Base-by-base conservation (phyloP, 2,329 filamentous ascomycete species). In the Aspergillus floridensis region DNA sequence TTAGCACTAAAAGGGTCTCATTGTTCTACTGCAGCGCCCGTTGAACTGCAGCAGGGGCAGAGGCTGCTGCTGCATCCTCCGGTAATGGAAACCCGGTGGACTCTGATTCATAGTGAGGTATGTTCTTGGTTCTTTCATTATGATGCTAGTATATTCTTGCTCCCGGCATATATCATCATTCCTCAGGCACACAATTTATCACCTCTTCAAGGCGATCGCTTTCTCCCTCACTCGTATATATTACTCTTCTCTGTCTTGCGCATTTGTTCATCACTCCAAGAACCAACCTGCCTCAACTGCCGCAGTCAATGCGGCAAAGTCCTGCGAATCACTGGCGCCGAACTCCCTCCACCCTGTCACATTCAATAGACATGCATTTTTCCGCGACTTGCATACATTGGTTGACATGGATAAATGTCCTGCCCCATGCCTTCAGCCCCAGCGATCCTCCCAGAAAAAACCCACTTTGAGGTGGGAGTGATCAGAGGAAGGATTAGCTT, bases 361-460 rank as follows among this genome's bases (percentile, higher is more conserved):
- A 19, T 47, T 29, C 48, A 26, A 31, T 44, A 32, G 26, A 55
- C 53, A 41, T 55, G 41, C 53, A 55, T 55, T 24, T 31, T 21
- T 19, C 16, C 53, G 16, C 53, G 19, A 22, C 52, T 21, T 22
- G 38, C 41, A 47, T 32, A 32, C 10, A 38, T 46, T 32, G 26
- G 38, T n/a, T 35, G 41, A 24, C 26, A 29, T 38, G 52, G 52
- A 21, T 54, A 54, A 54, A 54, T 54, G 24, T 16, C 35, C 52
- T 53, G 38, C 35, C 38, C n/a, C n/a, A 26, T 31, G 50, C 12
- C 21, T 41, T 52, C 4, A 35, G 35, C 21, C 35, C n/a, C 32
- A 38, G 50, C 50, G 8, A 32, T 22, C 3, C 4, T 52, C 5
- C 26, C 32, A 52, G 6, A 44, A 44, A 44, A 44, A 44, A 12